Evolutionary conservation across 2,329 filamentous ascomycete species (phyloP), one percentile per base, ranked within the genome.

Genomic region (Ophiosphaerella herpotricha): DNA sequence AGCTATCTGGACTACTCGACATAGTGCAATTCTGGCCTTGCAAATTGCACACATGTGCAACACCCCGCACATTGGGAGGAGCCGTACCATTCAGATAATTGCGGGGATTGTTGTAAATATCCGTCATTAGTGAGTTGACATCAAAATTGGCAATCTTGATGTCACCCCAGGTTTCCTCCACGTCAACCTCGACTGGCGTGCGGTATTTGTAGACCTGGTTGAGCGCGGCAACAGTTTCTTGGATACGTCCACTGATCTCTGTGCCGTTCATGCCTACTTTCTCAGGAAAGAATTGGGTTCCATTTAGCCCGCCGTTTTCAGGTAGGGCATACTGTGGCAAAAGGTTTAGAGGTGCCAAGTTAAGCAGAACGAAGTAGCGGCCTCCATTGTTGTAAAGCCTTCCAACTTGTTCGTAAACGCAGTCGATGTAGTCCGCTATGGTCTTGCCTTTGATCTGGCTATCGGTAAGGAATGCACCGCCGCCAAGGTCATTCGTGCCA

Each of bases 401-500:
- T 55, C 87, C 82, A 41, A 91, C 80, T 1, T 81, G 78, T 6
- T 77, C 66, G 75, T 86, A 91, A 1, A 90, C 77, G 65, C 89
- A 92, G 54, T 86, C 81, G 3, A 85, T 78, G 63, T 86, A 91
- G 63, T 86, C 80, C 1, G 79, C 75, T 5, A 91, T 78, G 2
- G 82, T 86, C 21, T 83, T 85, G 11, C 80, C 82, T 0, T 75
- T 60, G 4, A 80, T 71, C 66, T 90, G 85, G 21, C 77, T 78
- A 64, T 90, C 86, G 4, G 80, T 84, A 29, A 92, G 69, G 64
- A 91, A 87, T 7, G 81, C 86, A 43, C 78, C 72, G 48, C 77
- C 78, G 18, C 89, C 88, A 8, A 93, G 76, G 63, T 94, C 89
- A 66, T 93, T 93, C 21, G 88, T 91, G 3, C 89, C 89, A 61